Base-by-base conservation (phyloP, 1,284 basidiomycete species). In the Hypsizygus ulmarius region DNA sequence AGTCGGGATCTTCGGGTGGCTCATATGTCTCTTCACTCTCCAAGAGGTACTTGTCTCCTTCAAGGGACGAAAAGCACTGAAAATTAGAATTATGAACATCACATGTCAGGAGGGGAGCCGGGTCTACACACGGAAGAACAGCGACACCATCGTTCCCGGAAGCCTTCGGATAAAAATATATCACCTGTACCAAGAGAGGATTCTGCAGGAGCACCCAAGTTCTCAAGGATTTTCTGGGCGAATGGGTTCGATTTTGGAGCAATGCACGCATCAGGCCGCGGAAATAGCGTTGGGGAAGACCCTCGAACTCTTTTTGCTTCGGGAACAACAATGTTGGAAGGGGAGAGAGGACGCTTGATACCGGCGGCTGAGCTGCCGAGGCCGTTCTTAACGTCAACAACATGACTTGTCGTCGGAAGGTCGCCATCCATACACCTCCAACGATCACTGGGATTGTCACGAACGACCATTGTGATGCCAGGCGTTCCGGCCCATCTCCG, bases 1-100 rank as follows among this genome's bases (percentile, higher is more conserved):
- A 88, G 61, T 91, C 88, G 11, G 88, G 87, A 63, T 90, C 89
- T 59, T 87, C 81, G 2, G 88, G 87, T 0, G 84, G 87, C 60
- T 89, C 84, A 54, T 88, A 90, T 0, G 83, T 88, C 37, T 88
- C 87, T 56, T 90, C 88, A 60, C 86, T 84, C 51, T 84, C 75
- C n/a, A 87, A 64, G 18, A 90, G 71, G 62, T 74, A 90, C 12
- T 76, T 70, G 54, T 77, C 66, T 8, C 63, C 61, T 56, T 75
- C 63, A 30, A 90, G 66, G 3, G 71, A 71, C 0, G 74, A 68
- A 5, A 78, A 60, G 62, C 87, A 88, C 82, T 88, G 18, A 10
- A 21, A 47, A 37, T 8, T 19, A 29, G 38, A 49, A 36, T 48
- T 45, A n/a, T 27, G 14, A 34, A 42, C 42, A 44, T 29, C 38